Evolutionary conservation across 2,329 filamentous ascomycete genomes (phyloP), one percentile per base, ranked within the genome.

Genomic region (Pseudogymnoascus sp.): DNA sequence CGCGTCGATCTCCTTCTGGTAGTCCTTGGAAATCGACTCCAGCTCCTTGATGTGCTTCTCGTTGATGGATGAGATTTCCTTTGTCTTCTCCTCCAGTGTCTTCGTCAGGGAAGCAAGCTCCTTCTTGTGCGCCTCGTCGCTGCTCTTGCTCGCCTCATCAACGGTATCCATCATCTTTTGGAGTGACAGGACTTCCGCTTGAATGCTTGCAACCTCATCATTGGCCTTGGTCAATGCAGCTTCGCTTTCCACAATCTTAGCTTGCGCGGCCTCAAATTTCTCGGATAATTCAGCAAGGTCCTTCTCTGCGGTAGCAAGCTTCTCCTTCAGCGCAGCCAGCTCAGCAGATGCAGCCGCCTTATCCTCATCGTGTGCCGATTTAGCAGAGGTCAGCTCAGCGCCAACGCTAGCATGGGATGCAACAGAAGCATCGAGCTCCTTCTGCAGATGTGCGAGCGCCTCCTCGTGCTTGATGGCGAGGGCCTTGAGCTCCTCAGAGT

Each of bases 1-100:
- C 63, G 81, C 81, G 69, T 87, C 84, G 61, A 88, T 86, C 71
- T 87, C 84, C n/a, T 80, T 78, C 70, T 87, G 82, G 66, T 85
- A 86, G 66, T 87, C 84, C 65, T 82, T 76, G 1, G 83, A 84
- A 62, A 87, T 72, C 64, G 79, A 80, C 71, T 82, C 78, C 66
- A 88, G 77, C 69, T 84, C 82, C 66, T 81, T 78, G 64, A 83
- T 78, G 69, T 87, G 82, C 36, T 82, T 79, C 59, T 77, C 72
- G 72, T 84, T 80, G 64, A 85, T 72, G 69, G 79, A 79, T 12
- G 78, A 73, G 23, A 72, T 70, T 58, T 73, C 71, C 41, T 69
- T 67, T 11, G 64, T 66, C 63, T 72, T 72, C 5, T 70, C 67
- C n/a, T 73, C 70, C 8, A 73, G 62, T n/a, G 60, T 63, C 60